Base-by-base conservation (phyloP, 306 rosid genomes). In the Rosa rugosa region DNA sequence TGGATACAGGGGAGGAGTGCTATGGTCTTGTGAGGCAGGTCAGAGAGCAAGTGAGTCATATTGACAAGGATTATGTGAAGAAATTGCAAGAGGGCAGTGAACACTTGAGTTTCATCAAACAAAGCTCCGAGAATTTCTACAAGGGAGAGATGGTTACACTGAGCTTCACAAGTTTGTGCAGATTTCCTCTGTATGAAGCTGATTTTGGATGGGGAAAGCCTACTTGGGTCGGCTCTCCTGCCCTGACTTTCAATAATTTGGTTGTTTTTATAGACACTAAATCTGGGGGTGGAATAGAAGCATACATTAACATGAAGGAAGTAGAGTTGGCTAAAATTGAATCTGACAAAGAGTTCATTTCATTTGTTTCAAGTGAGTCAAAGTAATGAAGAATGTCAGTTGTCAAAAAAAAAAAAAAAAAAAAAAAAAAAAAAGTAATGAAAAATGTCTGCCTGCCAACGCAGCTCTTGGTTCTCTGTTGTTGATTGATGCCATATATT, bases 131-230 rank as follows among this genome's bases (percentile, higher is more conserved):
- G n/a, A 57, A 57, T 59, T 0, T 57, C 78, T 7, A 12, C 56
- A 56, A 74, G 41, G 78, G 78, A 23, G 69, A 74, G 69, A 7
- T 74, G 54, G 69, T 57, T 9, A 57, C 78, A 6, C 56, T 49
- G 25, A 80, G 27, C 75, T 80, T 76, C 69, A 74, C 81, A 2
- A 82, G 85, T 22, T 38, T 77, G 78, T 82, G 81, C 23, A 80
- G 80, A 16, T 86, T 86, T 68, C 75, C 57, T 2, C 73, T 86
- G 22, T 86, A 86, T 60, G 86, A 86, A 11, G 46, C 79, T 4
- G 89, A 86, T 53, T 83, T 86, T 17, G 86, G 89, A 38, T 83
- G 82, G 82, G 89, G 86, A 23, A 80, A 67, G 31, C 86, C 89
- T 13, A 56, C 69, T 38, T 86, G 89, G 89, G 77, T 80, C 3